Percentiles rank a stretch among this genome's conserved stretches.
Evolutionary conservation across 2,329 filamentous ascomycete species (phyloP).

Genomic region (Phialophora verrucosa): DNA sequence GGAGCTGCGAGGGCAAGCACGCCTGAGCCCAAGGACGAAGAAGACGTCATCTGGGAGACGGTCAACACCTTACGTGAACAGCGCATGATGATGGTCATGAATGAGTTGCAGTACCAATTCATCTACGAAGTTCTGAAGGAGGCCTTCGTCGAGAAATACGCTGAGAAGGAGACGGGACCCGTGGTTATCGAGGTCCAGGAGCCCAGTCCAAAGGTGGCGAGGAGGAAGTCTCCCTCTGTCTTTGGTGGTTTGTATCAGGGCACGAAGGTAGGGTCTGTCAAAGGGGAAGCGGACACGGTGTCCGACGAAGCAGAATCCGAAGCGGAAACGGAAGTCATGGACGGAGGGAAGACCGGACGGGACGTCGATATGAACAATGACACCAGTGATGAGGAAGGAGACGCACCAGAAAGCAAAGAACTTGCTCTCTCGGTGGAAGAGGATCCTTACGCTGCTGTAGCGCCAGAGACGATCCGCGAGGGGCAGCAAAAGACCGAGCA

Average conservation of each 20-base stretch:
- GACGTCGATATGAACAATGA: slow-evolving; percentile 1
- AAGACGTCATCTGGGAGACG: slow-evolving; percentile 76
- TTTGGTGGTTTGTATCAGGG: slow-evolving; percentile 26
- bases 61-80: slow-evolving; percentile 85
- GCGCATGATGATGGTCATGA: slow-evolving; percentile 94
- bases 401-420: not conserved
- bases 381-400: not conserved
- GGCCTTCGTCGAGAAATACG: slow-evolving; percentile 71
- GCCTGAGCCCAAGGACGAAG: slow-evolving; percentile 49
- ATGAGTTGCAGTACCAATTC: slow-evolving; percentile 81
- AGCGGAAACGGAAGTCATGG: slow-evolving; percentile 39
- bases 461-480: slow-evolving; percentile 32
- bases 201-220: slow-evolving; percentile 35
- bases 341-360: slow-evolving; percentile 16
- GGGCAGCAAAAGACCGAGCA: slow-evolving; percentile 28
- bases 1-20: slow-evolving; percentile 43
- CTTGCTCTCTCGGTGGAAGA: not conserved
- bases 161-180: slow-evolving; percentile 35
- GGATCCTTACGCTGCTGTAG: slow-evolving; percentile 36
- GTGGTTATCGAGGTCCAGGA: slow-evolving; percentile 31
- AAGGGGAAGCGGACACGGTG: slow-evolving; percentile 29
- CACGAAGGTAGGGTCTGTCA: slow-evolving; percentile 11
- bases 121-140: slow-evolving; percentile 85
- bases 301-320: slow-evolving; percentile 30
- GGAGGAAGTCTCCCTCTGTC: slow-evolving; percentile 25